These are phyloP conservation scores for Fusarium sp. DNA, from an alignment of 2,329 filamentous ascomycete species.

Conservation along the genomic window DNA sequence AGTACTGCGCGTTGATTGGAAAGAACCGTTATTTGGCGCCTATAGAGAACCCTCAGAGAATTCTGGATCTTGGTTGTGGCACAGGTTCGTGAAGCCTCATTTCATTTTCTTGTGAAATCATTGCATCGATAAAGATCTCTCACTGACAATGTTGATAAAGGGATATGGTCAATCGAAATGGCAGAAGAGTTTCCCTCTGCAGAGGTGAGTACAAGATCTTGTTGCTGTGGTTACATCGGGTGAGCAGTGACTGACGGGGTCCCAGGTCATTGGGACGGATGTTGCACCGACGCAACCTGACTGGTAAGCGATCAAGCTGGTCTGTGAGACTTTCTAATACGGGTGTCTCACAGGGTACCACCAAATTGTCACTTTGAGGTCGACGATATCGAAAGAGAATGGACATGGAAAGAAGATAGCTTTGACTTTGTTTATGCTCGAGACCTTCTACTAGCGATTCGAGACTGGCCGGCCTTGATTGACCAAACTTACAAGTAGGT, in stretches of 20 bases:
- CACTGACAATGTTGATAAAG: neutral
- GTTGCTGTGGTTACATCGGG: neutral
- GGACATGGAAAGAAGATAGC: slow-evolving; percentile 49
- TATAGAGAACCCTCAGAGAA: slow-evolving; percentile 37
- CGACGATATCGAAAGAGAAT: slow-evolving; percentile 49
- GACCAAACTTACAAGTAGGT: slow-evolving; percentile 47
- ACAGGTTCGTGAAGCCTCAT: slow-evolving; percentile 31
- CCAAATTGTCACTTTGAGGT: slow-evolving; percentile 51
- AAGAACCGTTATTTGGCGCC: slow-evolving; percentile 41
- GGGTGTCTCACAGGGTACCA: slow-evolving; percentile 45
- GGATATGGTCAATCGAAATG: slow-evolving; percentile 50
- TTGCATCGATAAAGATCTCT: neutral
- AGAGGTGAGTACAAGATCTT: slow-evolving; percentile 10
- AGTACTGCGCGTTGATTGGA: slow-evolving; percentile 45
- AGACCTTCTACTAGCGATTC: slow-evolving; percentile 43
- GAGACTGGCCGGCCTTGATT: slow-evolving; percentile 46
- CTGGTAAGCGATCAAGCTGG: slow-evolving; percentile 19
- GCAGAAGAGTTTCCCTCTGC: slow-evolving; percentile 45
- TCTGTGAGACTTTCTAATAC: neutral
- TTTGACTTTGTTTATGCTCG: slow-evolving; percentile 50
- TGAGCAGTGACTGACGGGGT: neutral
- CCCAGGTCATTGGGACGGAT: slow-evolving; percentile 33
- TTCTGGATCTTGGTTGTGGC: slow-evolving; percentile 46
- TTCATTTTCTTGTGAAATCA: no score
- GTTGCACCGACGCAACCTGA: slow-evolving; percentile 35